Conservation (phyloP, 2,329 filamentous ascomycete species). For the Verticillium isaacii region DNA sequence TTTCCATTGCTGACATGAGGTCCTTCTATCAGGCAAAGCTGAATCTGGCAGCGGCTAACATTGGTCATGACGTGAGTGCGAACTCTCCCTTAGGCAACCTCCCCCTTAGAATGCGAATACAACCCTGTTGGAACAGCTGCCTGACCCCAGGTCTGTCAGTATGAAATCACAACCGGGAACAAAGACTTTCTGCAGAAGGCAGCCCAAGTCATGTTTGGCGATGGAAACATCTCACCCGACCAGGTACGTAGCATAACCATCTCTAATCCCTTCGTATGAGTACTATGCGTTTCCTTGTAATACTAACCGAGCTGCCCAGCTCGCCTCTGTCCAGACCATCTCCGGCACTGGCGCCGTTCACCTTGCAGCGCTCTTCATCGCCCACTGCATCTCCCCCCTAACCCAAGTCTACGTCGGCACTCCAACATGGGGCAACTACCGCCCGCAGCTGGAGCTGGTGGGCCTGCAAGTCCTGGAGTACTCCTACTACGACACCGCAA, state of each 20-base stretch:
- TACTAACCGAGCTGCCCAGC: conserved; percentile 9
- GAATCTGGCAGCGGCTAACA: conserved; percentile 12
- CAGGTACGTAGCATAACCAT: not conserved
- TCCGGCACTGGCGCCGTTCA: conserved; percentile 31
- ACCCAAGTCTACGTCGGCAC: conserved; percentile 22
- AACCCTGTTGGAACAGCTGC: too few relatives aligned
- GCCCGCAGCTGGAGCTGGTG: conserved; percentile 22
- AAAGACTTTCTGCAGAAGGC: conserved; percentile 22
- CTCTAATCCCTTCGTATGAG: not conserved
- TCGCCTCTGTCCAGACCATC: conserved; percentile 30
- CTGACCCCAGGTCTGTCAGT: conserved; percentile 14
- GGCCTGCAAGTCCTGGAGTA: conserved; percentile 23
- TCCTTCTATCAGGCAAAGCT: conserved; percentile 16
- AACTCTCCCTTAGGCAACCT: not conserved
- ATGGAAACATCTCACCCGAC: conserved; percentile 5
- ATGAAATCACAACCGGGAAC: conserved; percentile 28
- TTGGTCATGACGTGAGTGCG: conserved; percentile 20
- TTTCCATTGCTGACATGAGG: not conserved
- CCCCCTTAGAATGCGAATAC: too few relatives aligned
- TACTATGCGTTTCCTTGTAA: conserved; percentile 3
- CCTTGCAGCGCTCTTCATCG: conserved; percentile 25
- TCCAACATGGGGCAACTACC: conserved; percentile 29
- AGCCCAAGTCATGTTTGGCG: conserved; percentile 23
- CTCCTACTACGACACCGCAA: conserved; percentile 20
- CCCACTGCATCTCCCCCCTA: conserved; percentile 15